Base-by-base conservation (phyloP, 2,329 filamentous ascomycete genomes). In the Bretziella fagacearum region DNA sequence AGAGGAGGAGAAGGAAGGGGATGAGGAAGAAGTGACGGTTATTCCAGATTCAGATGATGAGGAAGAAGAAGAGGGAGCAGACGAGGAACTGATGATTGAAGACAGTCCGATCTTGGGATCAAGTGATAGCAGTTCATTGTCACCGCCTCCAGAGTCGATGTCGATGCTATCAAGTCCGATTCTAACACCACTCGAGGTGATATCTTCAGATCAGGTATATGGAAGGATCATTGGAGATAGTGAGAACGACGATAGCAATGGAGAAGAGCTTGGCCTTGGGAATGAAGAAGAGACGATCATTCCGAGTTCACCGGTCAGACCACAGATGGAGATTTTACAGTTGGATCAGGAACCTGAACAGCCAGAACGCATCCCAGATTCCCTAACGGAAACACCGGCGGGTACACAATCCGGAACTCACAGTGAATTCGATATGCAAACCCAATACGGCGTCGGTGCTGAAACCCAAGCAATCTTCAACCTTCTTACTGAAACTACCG, bases 381-480 rank as follows among this genome's bases (percentile, higher is more conserved):
- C 35, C 6, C 15, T 39, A 8, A 17, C 35, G 17, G 20, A 17
- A 7, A 11, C 35, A n/a, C n/a, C n/a, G n/a, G n/a, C n/a, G n/a
- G n/a, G 15, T 11, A 11, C 35, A 13, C 10, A 27, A 29, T 3
- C 23, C 7, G 23, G 26, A 13, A 27, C 15, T 10, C 46, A 36
- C 40, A 25, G 17, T 22, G 33, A 53, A 4, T 48, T 54, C 4
- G 44, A 52, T 6, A 15, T 52, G 51, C 11, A 7, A 11, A 39
- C 20, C 4, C 20, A 39, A 39, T 56, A 60, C 51, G 29, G 55
- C 17, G 54, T 55, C 5, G 59, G 62, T 3, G 53, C 53, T 2
- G 59, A 59, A 53, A 65, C 62, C 1, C 48, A 50, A 18, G 48
- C 48, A 8, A 30, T 42, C 15, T 30, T 50, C 10, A 39, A 50